A percentile compares a stretch with the other conserved stretches of the same genome.
phyloP scores from a whole-genome alignment of 768 basidiomycete species.

The Tricholoma matsutake region DNA sequence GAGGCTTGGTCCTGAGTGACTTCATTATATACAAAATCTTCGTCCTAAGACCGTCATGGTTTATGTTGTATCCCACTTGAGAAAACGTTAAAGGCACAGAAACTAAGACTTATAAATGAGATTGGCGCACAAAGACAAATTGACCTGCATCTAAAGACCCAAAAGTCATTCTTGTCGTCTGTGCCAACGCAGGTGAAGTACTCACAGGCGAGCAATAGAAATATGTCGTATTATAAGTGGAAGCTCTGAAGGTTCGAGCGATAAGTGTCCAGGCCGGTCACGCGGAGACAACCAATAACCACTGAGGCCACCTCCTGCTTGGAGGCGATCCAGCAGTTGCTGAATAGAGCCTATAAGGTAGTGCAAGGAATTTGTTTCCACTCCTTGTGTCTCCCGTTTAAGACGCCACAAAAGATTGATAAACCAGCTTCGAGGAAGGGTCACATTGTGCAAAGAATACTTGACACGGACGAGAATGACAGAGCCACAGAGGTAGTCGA shows the following conservation, averaged over 20 bases:
- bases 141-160: conserved; percentile 38
- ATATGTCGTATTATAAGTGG: conserved; percentile 27
- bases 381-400: conserved; percentile 12
- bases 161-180: neutral
- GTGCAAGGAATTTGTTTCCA: conserved; percentile 5
- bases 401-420: conserved; percentile 21
- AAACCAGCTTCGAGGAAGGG: conserved; percentile 53
- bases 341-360: conserved; percentile 17
- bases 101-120: neutral
- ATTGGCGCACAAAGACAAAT: conserved; percentile 44
- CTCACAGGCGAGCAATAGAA: conserved; percentile 50
- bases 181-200: conserved; percentile 4
- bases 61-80: conserved; percentile 34
- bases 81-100: neutral
- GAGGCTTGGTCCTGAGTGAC: conserved; percentile 7
- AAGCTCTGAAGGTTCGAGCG: conserved; percentile 25
- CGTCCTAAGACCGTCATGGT: neutral
- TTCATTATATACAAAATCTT: conserved; percentile 10
- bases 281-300: neutral
- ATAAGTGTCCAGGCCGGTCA: conserved; percentile 26
- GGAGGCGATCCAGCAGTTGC: conserved; percentile 27
- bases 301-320: conserved; percentile 25
- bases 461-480: conserved; percentile 30
- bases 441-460: conserved; percentile 39
- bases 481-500: conserved; percentile 46